Evolutionary conservation across 2,329 filamentous ascomycete genomes (phyloP), one percentile per base, ranked within the genome.

Genomic region (Fusarium anguioides): DNA sequence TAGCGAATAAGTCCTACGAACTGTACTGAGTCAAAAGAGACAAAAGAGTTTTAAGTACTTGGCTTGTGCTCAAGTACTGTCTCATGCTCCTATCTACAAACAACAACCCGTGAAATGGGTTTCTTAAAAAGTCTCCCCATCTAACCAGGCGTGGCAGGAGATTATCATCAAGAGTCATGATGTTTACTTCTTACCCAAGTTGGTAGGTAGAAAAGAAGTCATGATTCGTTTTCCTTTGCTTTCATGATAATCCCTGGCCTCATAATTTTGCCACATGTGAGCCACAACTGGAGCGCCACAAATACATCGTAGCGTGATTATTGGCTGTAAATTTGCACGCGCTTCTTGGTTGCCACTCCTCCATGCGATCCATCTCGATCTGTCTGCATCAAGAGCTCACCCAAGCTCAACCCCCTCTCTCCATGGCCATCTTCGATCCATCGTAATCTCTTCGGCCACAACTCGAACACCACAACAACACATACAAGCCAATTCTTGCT

Each of bases 331-430:
- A 69, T 68, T 62, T 67, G 65, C 62, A 64, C 66, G 67, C 62
- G 66, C 41, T 64, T 67, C 62, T 27, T 41, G 50, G 57, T 60
- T 60, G 65, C 64, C 64, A 70, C 64, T 63, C 67, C 62, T 71
- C 65, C 58, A 73, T 71, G 58, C 68, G 63, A 72, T 70, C 52
- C 66, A 73, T 73, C 71, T 68, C 64, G 69, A 73, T 73, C 35
- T 60, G 48, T 54, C 54, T 69, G 39, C 65, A 64, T 57, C 57
- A 62, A 61, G 70, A 73, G 71, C 71, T 73, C 45, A 37, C n/a
- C 47, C 55, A 57, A 71, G 71, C 69, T 71, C 59, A 67, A 36
- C 57, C 42, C 41, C 55, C 51, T 63, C 58, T 61, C 52, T 36
- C 50, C 70, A 74, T 72, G 68, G 68, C 64, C 68, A 63, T 65